Base-by-base conservation (phyloP, 2,329 filamentous ascomycete species). In the Cladosporium oxysporum region DNA sequence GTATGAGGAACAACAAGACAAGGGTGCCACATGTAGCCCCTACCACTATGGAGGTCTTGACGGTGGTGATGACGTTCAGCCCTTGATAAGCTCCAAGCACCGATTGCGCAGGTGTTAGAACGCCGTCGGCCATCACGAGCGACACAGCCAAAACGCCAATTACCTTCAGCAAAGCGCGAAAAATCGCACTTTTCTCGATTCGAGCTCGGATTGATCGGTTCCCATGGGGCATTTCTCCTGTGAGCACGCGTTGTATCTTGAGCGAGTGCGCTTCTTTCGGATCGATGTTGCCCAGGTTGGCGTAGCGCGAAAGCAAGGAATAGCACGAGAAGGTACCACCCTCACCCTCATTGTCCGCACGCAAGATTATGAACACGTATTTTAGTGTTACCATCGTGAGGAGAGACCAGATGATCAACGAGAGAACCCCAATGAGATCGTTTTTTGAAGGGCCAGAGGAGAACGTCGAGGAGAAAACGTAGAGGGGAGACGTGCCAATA, bases 381-480 rank as follows among this genome's bases (percentile, higher is more conserved):
- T 91, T 91, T 66, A 90, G 70, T 0, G 87, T 90, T 41, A 91
- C 88, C 78, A 91, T 89, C 67, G 90, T 78, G 28, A 87, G 89
- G 37, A 91, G 77, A 0, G 87, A 85, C 89, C 88, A 91, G 55
- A 91, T 84, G 67, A 91, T 86, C 52, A 91, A 83, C 3, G 88
- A 91, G 1, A 91, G 78, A 0, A 86, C 88, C 57, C 88, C 87
- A 55, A 90, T 79, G 3, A 91, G 79, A 69, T 90, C 85, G 26
- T 85, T 80, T 69, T 84, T 83, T 7, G 78, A 80, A 0, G 88
- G 88, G 2, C 79, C 77, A 26, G 23, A 60, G 29, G 82, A 80
- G 71, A 91, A 91, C 0, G 87, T 90, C n/a, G 86, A 88, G 21
- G 88, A 90, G 75, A 81, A 91, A 21, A 91, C 88, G 71, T 91